Evolutionary conservation across 768 basidiomycete species (phyloP).

Genomic region (Leccinellum rugosiceps): DNA sequence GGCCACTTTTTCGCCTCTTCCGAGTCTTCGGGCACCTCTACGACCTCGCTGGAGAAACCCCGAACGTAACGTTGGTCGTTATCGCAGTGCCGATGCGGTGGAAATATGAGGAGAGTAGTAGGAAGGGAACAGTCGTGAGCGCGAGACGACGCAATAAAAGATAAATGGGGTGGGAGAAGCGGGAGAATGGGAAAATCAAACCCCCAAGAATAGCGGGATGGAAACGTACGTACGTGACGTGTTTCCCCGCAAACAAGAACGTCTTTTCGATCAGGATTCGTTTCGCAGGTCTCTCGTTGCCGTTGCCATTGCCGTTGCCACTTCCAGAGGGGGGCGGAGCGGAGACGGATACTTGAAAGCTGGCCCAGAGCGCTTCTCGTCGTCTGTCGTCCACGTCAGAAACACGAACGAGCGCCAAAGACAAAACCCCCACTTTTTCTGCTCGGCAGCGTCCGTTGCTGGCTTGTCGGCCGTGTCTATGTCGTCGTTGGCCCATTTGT

Average conservation of each 20-base stretch:
- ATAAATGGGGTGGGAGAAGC: not conserved
- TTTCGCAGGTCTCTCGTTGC: slow-evolving; percentile 19
- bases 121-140: not conserved
- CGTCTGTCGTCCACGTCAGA: slow-evolving; percentile 36
- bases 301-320: slow-evolving; percentile 3
- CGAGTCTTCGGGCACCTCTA: slow-evolving; percentile 71
- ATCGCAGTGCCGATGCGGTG: too few species aligned
- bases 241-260: slow-evolving; percentile 75
- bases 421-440: slow-evolving; percentile 43
- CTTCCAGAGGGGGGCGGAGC: slow-evolving; percentile 17
- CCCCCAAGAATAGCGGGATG: not conserved
- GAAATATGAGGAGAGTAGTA: too few species aligned
- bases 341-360: slow-evolving; percentile 62
- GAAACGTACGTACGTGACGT: slow-evolving; percentile 59
- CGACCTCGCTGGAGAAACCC: slow-evolving; percentile 56
- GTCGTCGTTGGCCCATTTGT: slow-evolving; percentile 31
- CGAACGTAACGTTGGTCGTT: not conserved
- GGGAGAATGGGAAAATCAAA: not conserved
- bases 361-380: slow-evolving; percentile 63
- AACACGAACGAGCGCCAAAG: not conserved
- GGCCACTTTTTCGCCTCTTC: slow-evolving; percentile 78
- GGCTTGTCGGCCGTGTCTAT: slow-evolving; percentile 11
- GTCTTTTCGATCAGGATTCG: slow-evolving; percentile 67
- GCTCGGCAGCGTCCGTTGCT: slow-evolving; percentile 35
- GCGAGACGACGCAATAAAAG: not conserved